These are phyloP conservation scores for Vanderwaltozyma yarrowii DNA, from an alignment of 805 yeast genomes.

Conservation along the genomic window DNA sequence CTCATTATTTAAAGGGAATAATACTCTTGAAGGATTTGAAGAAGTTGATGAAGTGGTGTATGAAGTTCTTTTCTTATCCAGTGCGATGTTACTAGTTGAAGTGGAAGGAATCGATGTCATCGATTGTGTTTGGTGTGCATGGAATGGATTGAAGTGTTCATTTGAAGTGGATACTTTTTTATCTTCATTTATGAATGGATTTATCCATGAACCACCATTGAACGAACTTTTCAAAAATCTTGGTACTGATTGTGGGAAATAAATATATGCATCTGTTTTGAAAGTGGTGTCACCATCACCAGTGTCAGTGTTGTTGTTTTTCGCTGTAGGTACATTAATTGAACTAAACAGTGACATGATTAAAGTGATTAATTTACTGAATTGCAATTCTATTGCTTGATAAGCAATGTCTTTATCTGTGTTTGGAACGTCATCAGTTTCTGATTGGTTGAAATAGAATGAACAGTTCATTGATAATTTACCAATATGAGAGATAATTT, in stretches of 20 bases:
- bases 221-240: slow-evolving; percentile 55
- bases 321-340: background rate
- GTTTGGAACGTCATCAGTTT: no score
- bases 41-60: slow-evolving; percentile 2
- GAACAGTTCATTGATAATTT: slow-evolving; percentile 1
- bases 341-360: no score
- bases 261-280: background rate
- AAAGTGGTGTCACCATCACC: no score
- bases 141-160: slow-evolving; percentile 3
- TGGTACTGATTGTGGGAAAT: slow-evolving; percentile 57
- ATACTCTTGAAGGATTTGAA: slow-evolving; percentile 3
- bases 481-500: background rate
- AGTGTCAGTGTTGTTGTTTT: background rate
- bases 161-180: slow-evolving; percentile 7
- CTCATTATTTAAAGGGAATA: slow-evolving; percentile 13
- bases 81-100: slow-evolving; percentile 14
- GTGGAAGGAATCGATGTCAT: background rate
- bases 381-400: background rate
- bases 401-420: background rate
- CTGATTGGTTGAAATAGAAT: background rate
- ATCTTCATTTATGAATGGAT: slow-evolving; percentile 38
- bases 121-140: background rate
- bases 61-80: slow-evolving; percentile 9
- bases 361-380: background rate
- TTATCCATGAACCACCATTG: slow-evolving; percentile 74